phyloP scores from a whole-genome alignment of 1,139 yeast species.

The Diutina mesorugosa region DNA sequence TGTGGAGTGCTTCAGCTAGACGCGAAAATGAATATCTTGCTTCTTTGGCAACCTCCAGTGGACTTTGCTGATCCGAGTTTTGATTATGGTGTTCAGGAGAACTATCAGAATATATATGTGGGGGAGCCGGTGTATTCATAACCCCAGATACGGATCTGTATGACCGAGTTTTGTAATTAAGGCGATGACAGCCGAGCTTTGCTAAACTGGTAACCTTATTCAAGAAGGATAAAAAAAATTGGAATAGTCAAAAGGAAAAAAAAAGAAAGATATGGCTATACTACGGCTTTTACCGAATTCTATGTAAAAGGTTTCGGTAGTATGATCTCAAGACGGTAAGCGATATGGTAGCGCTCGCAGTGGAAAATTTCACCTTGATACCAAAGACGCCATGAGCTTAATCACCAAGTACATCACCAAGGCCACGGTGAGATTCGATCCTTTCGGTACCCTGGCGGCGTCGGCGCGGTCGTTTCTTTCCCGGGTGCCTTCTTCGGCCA shows the following conservation, averaged over 20 bases:
- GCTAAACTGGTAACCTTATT: neutral
- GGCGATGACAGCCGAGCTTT: neutral
- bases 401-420: slow-evolving; percentile 75
- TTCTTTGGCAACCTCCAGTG: neutral
- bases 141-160: neutral
- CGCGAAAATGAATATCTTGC: neutral
- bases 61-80: no score
- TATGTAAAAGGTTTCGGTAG: no score
- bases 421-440: slow-evolving; percentile 70
- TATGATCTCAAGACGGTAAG: neutral
- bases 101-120: neutral
- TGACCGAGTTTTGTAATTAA: neutral
- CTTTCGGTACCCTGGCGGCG: slow-evolving; percentile 63
- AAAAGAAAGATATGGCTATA: no score
- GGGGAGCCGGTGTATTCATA: neutral
- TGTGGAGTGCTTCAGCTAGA: neutral
- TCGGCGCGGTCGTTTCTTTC: slow-evolving; percentile 72
- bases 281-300: no score
- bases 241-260: no score
- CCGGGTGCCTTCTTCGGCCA: slow-evolving; percentile 62
- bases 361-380: neutral
- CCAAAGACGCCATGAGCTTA: slow-evolving; percentile 26
- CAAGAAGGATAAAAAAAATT: no score
- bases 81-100: no score
- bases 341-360: neutral